Evolutionary conservation across 352 stramenopile genomes (phyloP), one percentile per base, ranked within the genome.

Genomic region (Globisporangium apiculatum): DNA sequence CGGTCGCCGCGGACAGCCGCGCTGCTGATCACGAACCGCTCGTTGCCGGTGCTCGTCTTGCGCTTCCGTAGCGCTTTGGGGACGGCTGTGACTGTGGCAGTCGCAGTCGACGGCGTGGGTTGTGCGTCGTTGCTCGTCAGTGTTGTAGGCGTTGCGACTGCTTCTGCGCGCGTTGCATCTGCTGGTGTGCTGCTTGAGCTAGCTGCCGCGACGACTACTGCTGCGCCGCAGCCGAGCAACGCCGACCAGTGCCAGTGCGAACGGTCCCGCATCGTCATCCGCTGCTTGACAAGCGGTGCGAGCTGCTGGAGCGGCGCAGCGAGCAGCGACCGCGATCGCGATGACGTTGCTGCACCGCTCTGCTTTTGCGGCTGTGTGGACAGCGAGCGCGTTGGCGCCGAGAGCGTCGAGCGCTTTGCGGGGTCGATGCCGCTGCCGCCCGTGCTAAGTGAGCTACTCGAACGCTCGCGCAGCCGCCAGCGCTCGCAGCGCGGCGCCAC

Each of bases 1-100:
- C 85, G 77, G 42, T 91, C 81, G 5, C 85, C 84, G 14, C 81
- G 78, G 41, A 94, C 84, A 0, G 82, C 84, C 0, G 82, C 75
- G 12, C 73, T 87, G 57, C 81, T 91, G 40, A 91, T 73, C 0
- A 88, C 53, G 3, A 84, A 61, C 10, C 60, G 61, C 43, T 76
- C 69, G 5, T 55, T 61, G 1, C 64, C 65, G 3, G 52, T 61
- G 43, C 61, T 83, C n/a, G 74, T 78, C 55, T 83, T 87, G 38
- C 74, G 60, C 65, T 85, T 87, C 3, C 58, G 55, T 3, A 84
- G 47, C 17, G 58, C 58, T 36, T 63, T 58, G 45, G 37, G 40
- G 35, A 0, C 51, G 2, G 15, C 12, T 48, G 9, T 14, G 52
- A 18, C 7, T 4, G 42, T 24, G 1, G 51, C 5, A 36, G 24